Evolutionary conservation across 371 early-diverging fungal genomes (phyloP).

Genomic region (Mucor piriformis): DNA sequence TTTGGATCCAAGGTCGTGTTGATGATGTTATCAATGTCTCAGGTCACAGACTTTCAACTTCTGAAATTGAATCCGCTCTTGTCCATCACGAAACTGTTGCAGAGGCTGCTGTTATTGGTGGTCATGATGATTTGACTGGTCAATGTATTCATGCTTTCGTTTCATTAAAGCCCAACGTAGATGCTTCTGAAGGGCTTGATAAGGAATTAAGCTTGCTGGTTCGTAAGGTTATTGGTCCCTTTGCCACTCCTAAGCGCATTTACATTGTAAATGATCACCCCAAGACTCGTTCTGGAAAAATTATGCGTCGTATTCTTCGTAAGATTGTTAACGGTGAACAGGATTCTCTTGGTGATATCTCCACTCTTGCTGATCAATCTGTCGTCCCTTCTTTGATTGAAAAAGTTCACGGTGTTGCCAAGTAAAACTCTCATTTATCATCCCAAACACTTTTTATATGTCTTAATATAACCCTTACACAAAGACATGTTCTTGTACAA

Average conservation of each 20-base stretch:
- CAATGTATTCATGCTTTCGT: conserved; percentile 77
- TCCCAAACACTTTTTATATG: too few species aligned
- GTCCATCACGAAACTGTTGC: conserved; percentile 79
- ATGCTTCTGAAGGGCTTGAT: conserved; percentile 48
- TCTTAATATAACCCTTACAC: conserved; percentile 1
- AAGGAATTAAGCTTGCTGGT: conserved; percentile 77
- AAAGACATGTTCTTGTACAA: conserved; percentile 1
- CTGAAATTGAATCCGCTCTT: conserved; percentile 93
- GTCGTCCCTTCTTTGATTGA: conserved; percentile 30
- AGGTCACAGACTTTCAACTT: conserved; percentile 95
- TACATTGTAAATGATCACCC: conserved; percentile 88
- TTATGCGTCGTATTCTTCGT: conserved; percentile 92
- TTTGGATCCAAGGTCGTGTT: conserved; percentile 93
- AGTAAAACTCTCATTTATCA: conserved; percentile 10
- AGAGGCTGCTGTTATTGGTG: conserved; percentile 96
- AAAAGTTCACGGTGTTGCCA: conserved; percentile 22
- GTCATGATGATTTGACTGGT: conserved; percentile 92
- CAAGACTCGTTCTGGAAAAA: conserved; percentile 97
- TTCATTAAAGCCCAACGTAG: conserved; percentile 63
- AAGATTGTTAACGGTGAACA: conserved; percentile 88
- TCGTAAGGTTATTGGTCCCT: conserved; percentile 90
- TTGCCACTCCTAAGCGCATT: conserved; percentile 90
- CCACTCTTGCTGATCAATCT: conserved; percentile 83
- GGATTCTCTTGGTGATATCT: conserved; percentile 83
- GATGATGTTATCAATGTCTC: conserved; percentile 98